These are phyloP conservation scores for Apiotrichum siamense DNA, from an alignment of 1,284 basidiomycete genomes.

Conservation along the genomic window DNA sequence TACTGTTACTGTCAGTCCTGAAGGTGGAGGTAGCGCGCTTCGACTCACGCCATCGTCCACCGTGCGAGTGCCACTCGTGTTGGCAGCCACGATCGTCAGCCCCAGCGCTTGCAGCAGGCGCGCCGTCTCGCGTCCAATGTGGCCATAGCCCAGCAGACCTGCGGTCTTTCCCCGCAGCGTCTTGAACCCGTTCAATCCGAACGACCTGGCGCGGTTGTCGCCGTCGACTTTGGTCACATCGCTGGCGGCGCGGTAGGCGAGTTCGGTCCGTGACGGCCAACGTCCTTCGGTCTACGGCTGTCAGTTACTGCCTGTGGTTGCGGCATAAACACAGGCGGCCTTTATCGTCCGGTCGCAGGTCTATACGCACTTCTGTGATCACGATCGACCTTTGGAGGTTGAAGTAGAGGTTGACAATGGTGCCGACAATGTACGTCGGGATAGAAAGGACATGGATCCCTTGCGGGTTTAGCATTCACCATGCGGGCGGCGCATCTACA, in stretches of 20 bases:
- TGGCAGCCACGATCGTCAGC: conserved; percentile 43
- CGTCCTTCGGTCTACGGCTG: conserved; percentile 10
- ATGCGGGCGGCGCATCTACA: conserved; percentile 7
- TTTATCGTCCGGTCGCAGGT: too few relatives aligned
- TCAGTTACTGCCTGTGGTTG: too few relatives aligned
- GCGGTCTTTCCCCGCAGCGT: conserved; percentile 13
- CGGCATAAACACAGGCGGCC: too few relatives aligned
- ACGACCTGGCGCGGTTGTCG: not conserved
- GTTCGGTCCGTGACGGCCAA: conserved; percentile 20
- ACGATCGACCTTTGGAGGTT: conserved; percentile 29
- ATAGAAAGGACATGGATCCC: conserved; percentile 43
- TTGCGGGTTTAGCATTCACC: conserved; percentile 2
- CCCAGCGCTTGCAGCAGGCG: conserved; percentile 39
- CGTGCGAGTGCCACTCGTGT: conserved; percentile 33
- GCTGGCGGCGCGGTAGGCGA: conserved; percentile 3
- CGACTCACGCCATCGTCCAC: conserved; percentile 30
- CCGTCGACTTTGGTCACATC: not conserved
- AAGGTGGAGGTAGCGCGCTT: too few relatives aligned
- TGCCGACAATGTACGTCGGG: conserved; percentile 39
- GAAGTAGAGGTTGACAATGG: conserved; percentile 31
- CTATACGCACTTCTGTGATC: conserved; percentile 22
- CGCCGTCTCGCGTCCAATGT: conserved; percentile 43
- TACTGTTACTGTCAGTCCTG: conserved; percentile 15
- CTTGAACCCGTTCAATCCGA: conserved; percentile 5
- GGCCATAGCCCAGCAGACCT: conserved; percentile 24